These are phyloP conservation scores for Lasiodiplodia hormozganensis DNA, from an alignment of 2,329 filamentous ascomycete genomes.

Conservation along the genomic window DNA sequence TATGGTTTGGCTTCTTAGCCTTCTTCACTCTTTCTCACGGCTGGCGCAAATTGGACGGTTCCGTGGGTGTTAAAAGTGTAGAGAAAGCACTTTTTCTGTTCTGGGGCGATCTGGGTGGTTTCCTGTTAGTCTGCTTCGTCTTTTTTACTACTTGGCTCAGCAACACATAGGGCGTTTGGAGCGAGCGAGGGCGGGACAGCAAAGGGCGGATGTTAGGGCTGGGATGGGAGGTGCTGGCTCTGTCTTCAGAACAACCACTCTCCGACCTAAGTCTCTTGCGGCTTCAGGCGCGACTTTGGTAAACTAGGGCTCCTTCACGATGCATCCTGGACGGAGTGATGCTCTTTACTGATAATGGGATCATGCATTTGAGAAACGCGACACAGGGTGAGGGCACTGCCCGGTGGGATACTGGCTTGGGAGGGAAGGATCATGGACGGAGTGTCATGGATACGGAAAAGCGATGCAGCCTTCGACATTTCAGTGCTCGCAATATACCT, in stretches of 20 bases:
- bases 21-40: conserved; percentile 23
- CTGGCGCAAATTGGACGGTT: conserved; percentile 26
- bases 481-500: background rate
- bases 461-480: background rate
- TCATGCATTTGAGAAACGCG: conserved; percentile 11
- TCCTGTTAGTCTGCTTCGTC: background rate
- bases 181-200: conserved; percentile 5
- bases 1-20: conserved; percentile 14
- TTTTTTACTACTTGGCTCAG: background rate
- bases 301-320: conserved; percentile 8
- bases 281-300: conserved; percentile 4
- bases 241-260: conserved; percentile 4
- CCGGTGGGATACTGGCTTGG: background rate
- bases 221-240: conserved; percentile 4
- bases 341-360: conserved; percentile 26
- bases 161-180: conserved; percentile 29
- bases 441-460: background rate
- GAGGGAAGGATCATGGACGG: background rate
- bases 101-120: conserved; percentile 1
- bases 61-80: conserved; percentile 26
- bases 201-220: background rate
- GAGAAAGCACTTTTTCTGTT: conserved; percentile 20
- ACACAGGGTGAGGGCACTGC: background rate
- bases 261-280: background rate
- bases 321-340: conserved; percentile 17